Percentiles rank a stretch among this genome's conserved stretches.
phyloP scores from a whole-genome alignment of 306 rosid genomes.

The Cercis canadensis region DNA sequence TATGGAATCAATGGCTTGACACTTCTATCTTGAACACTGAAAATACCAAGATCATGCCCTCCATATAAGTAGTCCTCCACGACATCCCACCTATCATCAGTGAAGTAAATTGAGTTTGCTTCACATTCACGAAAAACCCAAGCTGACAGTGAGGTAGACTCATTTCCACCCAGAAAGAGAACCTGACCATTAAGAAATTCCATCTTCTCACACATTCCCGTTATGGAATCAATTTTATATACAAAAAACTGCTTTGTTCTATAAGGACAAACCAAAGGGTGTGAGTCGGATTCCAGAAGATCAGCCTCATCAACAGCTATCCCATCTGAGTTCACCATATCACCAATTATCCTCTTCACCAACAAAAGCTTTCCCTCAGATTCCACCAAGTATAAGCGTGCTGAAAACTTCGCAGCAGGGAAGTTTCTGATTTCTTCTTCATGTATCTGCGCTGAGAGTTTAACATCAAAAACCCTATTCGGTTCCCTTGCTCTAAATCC shows the following conservation, averaged over 20 bases:
- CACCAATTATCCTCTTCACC: background rate
- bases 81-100: background rate
- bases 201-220: slow-evolving; percentile 15
- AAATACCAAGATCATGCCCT: slow-evolving; percentile 28
- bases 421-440: background rate
- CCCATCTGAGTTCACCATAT: background rate
- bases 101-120: slow-evolving; percentile 12
- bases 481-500: background rate
- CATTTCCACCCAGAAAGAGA: slow-evolving; percentile 24
- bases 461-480: background rate
- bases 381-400: slow-evolving; percentile 20
- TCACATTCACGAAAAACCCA: background rate
- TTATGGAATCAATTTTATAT: background rate
- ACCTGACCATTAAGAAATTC: background rate
- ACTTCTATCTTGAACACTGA: background rate
- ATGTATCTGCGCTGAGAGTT: background rate
- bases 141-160: background rate
- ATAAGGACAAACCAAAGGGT: background rate
- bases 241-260: slow-evolving; percentile 21
- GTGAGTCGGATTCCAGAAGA: background rate
- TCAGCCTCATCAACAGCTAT: background rate
- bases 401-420: background rate
- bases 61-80: background rate
- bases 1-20: background rate
- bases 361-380: slow-evolving; percentile 18